phyloP scores from a whole-genome alignment of 441 rosid genomes.

The Gossypium aridum region DNA sequence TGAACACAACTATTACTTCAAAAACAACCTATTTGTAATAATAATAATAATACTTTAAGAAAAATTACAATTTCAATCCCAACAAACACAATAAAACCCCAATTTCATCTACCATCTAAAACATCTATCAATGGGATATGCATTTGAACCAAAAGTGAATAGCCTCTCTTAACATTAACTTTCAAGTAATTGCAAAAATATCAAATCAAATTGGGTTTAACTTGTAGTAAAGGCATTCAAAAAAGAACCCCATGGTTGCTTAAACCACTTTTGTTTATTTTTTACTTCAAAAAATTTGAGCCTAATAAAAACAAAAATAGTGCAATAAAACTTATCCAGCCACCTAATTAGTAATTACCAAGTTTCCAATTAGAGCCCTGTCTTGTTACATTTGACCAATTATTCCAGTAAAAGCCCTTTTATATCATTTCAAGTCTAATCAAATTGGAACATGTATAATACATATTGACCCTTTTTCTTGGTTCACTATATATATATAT shows the following conservation, averaged over 20 bases:
- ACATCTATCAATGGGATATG: neutral
- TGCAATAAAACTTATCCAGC: neutral
- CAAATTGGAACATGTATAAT: neutral
- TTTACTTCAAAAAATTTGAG: neutral
- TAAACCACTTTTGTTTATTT: neutral
- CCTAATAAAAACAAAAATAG: neutral
- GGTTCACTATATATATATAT: neutral
- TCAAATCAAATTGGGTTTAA: neutral
- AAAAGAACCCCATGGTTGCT: neutral
- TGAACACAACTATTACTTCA: too few relatives aligned
- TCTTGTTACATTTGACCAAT: neutral
- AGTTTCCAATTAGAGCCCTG: neutral
- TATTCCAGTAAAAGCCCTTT: neutral
- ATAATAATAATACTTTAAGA: too few relatives aligned
- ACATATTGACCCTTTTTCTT: neutral
- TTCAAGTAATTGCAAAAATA: neutral
- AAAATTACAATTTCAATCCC: too few relatives aligned
- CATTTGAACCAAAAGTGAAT: neutral
- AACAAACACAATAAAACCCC: neutral
- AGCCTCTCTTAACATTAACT: neutral
- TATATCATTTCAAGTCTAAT: conserved; percentile 3
- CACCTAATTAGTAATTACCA: neutral
- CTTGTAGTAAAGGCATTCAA: neutral
- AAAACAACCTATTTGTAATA: too few relatives aligned
- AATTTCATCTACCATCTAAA: neutral